Percentiles rank a stretch among this genome's conserved stretches.
phyloP scores from a whole-genome alignment of 345 rosid genomes.

The Eucalyptus regnans region DNA sequence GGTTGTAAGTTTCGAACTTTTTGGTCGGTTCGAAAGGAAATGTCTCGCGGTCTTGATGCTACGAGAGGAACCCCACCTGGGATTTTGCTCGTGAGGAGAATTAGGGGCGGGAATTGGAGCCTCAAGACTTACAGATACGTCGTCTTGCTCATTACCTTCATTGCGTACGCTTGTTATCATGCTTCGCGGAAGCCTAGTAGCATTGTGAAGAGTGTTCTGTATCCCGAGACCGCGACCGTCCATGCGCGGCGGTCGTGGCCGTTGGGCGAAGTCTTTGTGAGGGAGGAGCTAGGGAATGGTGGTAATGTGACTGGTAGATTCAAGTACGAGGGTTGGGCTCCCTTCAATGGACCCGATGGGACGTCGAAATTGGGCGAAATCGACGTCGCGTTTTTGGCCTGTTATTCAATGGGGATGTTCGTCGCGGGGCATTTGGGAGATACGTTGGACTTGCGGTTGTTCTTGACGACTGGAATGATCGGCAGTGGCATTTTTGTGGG shows the following conservation, averaged over 20 bases:
- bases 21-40: not conserved
- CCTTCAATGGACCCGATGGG: constrained; percentile 61
- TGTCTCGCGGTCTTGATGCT: not conserved
- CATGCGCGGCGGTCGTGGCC: constrained; percentile 40
- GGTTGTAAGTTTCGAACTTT: not conserved
- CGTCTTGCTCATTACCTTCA: constrained; percentile 61
- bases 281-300: not conserved
- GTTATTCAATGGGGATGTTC: constrained; percentile 82
- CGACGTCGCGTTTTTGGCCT: constrained; percentile 82
- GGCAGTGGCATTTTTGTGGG: constrained; percentile 89
- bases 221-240: constrained; percentile 27
- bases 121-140: constrained; percentile 54
- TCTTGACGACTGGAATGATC: constrained; percentile 76
- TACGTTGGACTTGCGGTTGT: constrained; percentile 72
- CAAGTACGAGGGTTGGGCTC: constrained; percentile 54
- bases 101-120: constrained; percentile 65
- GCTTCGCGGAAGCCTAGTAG: constrained; percentile 91
- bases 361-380: constrained; percentile 83
- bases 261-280: constrained; percentile 44
- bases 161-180: constrained; percentile 87
- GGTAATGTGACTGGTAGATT: not conserved
- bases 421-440: constrained; percentile 93
- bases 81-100: constrained; percentile 22
- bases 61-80: constrained; percentile 48
- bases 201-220: constrained; percentile 81